Evolutionary conservation across 257 asterid species (phyloP).

Genomic region (Scutellaria galericulata): DNA sequence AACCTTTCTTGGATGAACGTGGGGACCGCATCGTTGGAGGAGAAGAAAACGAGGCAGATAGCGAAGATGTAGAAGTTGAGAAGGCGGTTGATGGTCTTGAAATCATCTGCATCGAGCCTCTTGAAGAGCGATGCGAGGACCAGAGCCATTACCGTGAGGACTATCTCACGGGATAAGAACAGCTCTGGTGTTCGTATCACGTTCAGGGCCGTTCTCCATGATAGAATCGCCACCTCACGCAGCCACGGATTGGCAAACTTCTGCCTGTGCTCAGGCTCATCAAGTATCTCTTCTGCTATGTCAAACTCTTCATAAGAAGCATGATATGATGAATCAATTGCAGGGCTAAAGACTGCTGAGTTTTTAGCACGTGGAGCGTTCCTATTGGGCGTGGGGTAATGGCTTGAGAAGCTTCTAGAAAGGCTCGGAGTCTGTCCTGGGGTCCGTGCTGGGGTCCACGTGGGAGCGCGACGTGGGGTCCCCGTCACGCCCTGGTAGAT

Average conservation of each 20-base stretch:
- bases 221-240: slow-evolving; percentile 73
- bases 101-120: slow-evolving; percentile 43
- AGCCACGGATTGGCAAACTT: slow-evolving; percentile 87
- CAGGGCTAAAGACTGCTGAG: slow-evolving; percentile 50
- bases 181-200: slow-evolving; percentile 86
- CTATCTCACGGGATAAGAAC: slow-evolving; percentile 76
- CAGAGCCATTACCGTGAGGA: slow-evolving; percentile 72
- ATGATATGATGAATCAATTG: slow-evolving; percentile 36
- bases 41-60: slow-evolving; percentile 77
- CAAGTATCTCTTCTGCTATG: slow-evolving; percentile 59
- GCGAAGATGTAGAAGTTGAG: slow-evolving; percentile 85
- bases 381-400: slow-evolving; percentile 37
- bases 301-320: slow-evolving; percentile 58
- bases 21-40: slow-evolving; percentile 89
- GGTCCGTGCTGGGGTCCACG: slow-evolving; percentile 78
- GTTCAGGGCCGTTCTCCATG: slow-evolving; percentile 77
- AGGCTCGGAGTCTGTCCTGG: slow-evolving; percentile 59
- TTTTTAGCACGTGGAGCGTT: slow-evolving; percentile 41
- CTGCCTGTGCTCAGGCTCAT: slow-evolving; percentile 62
- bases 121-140: slow-evolving; percentile 73
- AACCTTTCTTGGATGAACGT: slow-evolving; percentile 87
- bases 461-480: slow-evolving; percentile 75
- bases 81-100: slow-evolving; percentile 65
- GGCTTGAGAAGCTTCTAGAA: slow-evolving; percentile 51
- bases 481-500: slow-evolving; percentile 73